A percentile compares a stretch with the other conserved stretches of the same genome.
These are phyloP conservation scores for Camelina sativa DNA, from an alignment of 345 rosid genomes.

Conservation along the genomic window DNA sequence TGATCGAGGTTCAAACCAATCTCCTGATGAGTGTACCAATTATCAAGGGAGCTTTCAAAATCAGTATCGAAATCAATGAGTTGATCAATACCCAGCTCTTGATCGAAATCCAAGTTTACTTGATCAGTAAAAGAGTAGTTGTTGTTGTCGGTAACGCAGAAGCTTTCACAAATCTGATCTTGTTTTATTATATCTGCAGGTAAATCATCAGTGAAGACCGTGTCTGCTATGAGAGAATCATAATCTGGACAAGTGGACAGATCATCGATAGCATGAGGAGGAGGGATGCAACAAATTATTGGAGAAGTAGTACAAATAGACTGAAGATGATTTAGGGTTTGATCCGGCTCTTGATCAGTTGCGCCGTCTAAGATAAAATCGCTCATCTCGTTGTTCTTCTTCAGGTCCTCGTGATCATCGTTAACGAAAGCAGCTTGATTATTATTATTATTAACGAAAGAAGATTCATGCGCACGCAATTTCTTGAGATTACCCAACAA, in stretches of 20 bases:
- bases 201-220: background rate
- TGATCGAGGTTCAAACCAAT: background rate
- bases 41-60: background rate
- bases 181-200: background rate
- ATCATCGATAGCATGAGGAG: no score
- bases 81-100: slow-evolving; percentile 5
- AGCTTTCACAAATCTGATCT: background rate
- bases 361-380: background rate
- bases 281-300: background rate
- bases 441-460: background rate
- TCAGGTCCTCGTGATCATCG: background rate
- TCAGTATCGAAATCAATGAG: background rate
- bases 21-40: background rate
- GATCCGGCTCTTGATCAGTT: background rate
- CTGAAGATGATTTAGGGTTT: background rate
- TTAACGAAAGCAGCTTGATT: background rate
- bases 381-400: background rate
- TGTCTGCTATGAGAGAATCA: no score
- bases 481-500: background rate
- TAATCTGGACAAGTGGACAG: no score
- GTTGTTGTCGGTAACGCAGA: background rate
- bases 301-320: background rate
- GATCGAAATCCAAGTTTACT: background rate
- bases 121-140: background rate
- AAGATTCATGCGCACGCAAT: background rate